Evolutionary conservation across 164 flowering plant species (phyloP), one percentile per base, ranked within the genome.

Genomic region (Cinnamomum chago): DNA sequence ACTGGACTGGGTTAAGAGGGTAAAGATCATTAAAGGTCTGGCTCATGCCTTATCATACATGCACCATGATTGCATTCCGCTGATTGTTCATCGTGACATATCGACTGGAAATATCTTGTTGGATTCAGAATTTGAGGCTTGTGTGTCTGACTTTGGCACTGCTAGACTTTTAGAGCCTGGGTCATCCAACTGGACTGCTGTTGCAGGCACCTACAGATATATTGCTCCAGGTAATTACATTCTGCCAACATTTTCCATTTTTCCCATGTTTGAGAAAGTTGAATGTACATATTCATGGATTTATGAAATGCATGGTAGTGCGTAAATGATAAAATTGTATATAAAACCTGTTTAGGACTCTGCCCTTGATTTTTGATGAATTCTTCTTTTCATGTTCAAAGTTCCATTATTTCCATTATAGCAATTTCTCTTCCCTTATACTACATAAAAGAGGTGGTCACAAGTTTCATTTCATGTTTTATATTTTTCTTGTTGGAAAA

Each of bases 61-160:
- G 73, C 73, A 70, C 20, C 62, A 70, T 51, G 73, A 58, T 25
- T 28, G 64, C 40, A 27, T n/a, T 14, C 77, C 77, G 5, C 75
- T 72, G 0, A 67, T 78, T 17, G 40, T 78, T 23, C 77, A 78
- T 62, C 62, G 81, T 1, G 77, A 75, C 64, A 67, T 75, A 50
- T 71, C 77, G 0, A 64, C 69, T 50, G 73, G 30, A 28, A 77
- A 77, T 22, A 14, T 73, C 50, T 73, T 77, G 67, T 28, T 73
- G 60, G 71, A 69, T 2, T 40, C 55, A 50, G 58, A 69, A 7
- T 69, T 69, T 20, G 71, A 69, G 28, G 71, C 71, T 40, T 18
- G 55, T 69, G 58, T 69, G 18, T 69, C 71, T 17, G 58, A 69
- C 71, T 69, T 69, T 50, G 71, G 71, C 24, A 69, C 58, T 12